Evolutionary conservation across 2,329 filamentous ascomycete species (phyloP), one percentile per base, ranked within the genome.

Genomic region (Phialophora macrospora): DNA sequence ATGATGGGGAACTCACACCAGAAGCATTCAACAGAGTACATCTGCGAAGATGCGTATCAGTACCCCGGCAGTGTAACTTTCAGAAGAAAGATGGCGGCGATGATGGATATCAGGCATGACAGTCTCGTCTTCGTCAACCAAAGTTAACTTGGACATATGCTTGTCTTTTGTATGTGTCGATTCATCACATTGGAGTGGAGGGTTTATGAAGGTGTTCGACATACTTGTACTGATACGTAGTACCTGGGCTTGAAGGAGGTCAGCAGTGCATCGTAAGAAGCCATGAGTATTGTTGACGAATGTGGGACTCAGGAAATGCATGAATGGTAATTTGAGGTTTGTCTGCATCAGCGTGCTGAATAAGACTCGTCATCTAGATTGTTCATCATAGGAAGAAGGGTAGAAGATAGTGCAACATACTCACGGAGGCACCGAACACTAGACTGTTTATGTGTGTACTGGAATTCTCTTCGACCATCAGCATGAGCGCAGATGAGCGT

Each of bases 121-220:
- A 77, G 76, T 81, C 72, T 85, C 83, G 81, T 85, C 83, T 81
- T 80, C 63, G 75, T 74, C 74, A 73, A 75, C 71, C 68, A 58
- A 75, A 74, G 74, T 73, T 72, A 71, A 87, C 92, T 96, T 89
- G 85, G 92, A 96, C 92, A 96, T 96, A 96, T 96, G 92, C 92
- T 96, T 96, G 92, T 96, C 92, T 87, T 89, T 87, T 89, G 85
- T 84, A 82, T 84, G 62, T 86, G 89, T 92, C 87, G 80, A 84
- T 85, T 95, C 91, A 95, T 95, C 92, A 95, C 87, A 44, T n/a
- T 44, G 17, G 38, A 44, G 38, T 44, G 5, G n/a, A 44, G 12
- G 17, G 7, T 8, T n/a, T n/a, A 17, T 20, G 38, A 44, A 44
- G 5, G 7, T 5, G 14, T 8, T 44, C 2, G 38, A 44, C 38